These are phyloP conservation scores for Capronia americana DNA, from an alignment of 2,329 filamentous ascomycete genomes.

Conservation along the genomic window DNA sequence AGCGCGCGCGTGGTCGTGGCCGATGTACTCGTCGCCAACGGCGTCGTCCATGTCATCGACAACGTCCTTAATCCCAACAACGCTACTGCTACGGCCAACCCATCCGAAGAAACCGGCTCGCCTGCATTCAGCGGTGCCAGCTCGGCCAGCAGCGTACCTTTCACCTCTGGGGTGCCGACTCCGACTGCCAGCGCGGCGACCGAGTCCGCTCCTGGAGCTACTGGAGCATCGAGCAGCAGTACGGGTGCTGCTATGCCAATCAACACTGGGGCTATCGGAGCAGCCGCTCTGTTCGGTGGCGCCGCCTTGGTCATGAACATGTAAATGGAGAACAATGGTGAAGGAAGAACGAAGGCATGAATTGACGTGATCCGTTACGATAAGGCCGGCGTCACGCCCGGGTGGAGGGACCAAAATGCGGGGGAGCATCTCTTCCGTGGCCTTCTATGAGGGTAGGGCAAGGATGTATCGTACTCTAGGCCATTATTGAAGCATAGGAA, in stretches of 20 bases:
- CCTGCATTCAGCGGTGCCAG: constrained; percentile 63
- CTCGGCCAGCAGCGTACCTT: constrained; percentile 57
- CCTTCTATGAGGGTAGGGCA: background rate
- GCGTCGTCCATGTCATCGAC: constrained; percentile 66
- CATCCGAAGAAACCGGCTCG: constrained; percentile 53
- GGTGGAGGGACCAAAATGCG: background rate
- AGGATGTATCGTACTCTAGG: background rate
- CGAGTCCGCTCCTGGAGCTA: constrained; percentile 17
- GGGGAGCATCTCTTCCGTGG: background rate
- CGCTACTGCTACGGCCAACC: constrained; percentile 52
- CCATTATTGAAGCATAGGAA: background rate
- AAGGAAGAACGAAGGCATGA: background rate
- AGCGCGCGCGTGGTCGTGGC: constrained; percentile 58
- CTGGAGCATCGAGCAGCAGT: constrained; percentile 19
- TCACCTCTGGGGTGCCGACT: constrained; percentile 61
- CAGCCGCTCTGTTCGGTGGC: constrained; percentile 38
- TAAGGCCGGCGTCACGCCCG: background rate
- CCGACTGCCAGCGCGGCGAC: constrained; percentile 44
- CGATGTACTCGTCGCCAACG: constrained; percentile 60
- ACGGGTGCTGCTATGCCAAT: constrained; percentile 34
- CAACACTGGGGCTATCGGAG: constrained; percentile 39
- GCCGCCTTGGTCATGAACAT: constrained; percentile 30
- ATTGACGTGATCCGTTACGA: background rate
- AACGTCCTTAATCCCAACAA: constrained; percentile 65
- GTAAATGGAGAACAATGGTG: constrained; percentile 11